phyloP scores from a whole-genome alignment of 2,329 filamentous ascomycete species.

The Colletotrichum filicis region DNA sequence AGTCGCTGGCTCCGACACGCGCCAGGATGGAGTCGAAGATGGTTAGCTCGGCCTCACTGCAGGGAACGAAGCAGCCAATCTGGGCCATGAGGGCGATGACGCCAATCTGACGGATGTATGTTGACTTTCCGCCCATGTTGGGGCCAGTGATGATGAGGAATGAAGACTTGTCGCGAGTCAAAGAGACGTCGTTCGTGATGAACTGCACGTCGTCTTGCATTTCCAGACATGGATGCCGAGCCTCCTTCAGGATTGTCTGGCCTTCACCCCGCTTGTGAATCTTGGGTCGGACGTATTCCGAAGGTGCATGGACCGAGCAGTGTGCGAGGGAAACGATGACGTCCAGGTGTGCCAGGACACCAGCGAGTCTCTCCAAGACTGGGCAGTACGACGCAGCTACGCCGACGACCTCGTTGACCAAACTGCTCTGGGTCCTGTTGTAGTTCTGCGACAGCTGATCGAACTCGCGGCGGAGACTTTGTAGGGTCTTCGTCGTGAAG shows the following conservation, averaged over 20 bases:
- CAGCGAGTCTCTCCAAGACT: conserved; percentile 88
- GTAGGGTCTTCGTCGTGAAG: conserved; percentile 89
- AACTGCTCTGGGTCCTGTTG: conserved; percentile 89
- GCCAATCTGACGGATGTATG: conserved; percentile 96
- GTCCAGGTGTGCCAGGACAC: conserved; percentile 90
- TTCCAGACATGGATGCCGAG: conserved; percentile 96
- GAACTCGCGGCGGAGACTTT: conserved; percentile 86
- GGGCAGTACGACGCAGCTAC: conserved; percentile 96
- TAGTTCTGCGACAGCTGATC: conserved; percentile 96
- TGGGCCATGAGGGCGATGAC: conserved; percentile 98
- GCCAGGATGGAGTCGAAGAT: conserved; percentile 98
- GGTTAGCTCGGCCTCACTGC: conserved; percentile 87
- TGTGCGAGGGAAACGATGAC: conserved; percentile 96
- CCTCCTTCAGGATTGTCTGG: conserved; percentile 89
- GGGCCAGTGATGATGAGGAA: conserved; percentile 98
- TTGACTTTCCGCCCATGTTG: conserved; percentile 99
- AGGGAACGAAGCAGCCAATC: conserved; percentile 95
- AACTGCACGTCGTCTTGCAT: conserved; percentile 99
- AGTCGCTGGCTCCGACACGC: conserved; percentile 94
- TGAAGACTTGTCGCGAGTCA: conserved; percentile 81
- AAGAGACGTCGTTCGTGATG: conserved; percentile 95
- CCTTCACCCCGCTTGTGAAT: conserved; percentile 91
- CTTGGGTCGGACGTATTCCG: conserved; percentile 88
- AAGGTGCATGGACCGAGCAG: conserved; percentile 91
- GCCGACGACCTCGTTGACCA: conserved; percentile 91